Evolutionary conservation across 2,329 filamentous ascomycete species (phyloP), one percentile per base, ranked within the genome.

Genomic region (Colletotrichum eleusines): DNA sequence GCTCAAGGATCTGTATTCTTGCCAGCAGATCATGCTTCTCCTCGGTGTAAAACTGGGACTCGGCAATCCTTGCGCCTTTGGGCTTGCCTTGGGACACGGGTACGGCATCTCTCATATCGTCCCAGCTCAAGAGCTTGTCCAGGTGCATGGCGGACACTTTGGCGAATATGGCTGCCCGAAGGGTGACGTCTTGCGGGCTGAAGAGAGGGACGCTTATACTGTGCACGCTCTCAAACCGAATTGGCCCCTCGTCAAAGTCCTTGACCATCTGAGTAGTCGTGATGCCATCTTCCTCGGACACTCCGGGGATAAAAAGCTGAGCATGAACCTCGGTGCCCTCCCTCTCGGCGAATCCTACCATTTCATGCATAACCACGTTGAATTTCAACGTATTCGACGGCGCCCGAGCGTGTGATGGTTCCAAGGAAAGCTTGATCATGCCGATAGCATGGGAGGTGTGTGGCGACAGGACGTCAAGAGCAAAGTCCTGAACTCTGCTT

Each of bases 311-410:
- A 78, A 97, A 98, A n/a, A 99, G 89, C 81, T 98, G 95, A 1
- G 94, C 96, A 80, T 99, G 96, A 35, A 99, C 94, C 74, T 97
- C 92, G 0, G 94, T 97, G 18, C 96, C 96, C 83, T 99, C 96
- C 73, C 95, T 90, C 81, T 99, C 96, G 0, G 96, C 92, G 75
- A 99, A 99, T 1, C 96, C 96, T 44, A 96, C 84, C 82, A 99
- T 89, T 78, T 98, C 94, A 77, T 97, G 95, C 94, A 99, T 97
- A 40, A 98, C 95, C 6, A 98, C 95, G 76, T 98, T 99, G 83
- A 99, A 99, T 79, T 98, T 99, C 69, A 98, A 84, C 2, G 94
- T 98, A 69, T 93, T 96, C 16, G 94, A 93, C 18, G 96, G 96
- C 5, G 95, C 95, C 76, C 97, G 91, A 2, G 95, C 95, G 58